phyloP scores from a whole-genome alignment of 192 early-diverging fungal species.

The Geranomyces variabilis region DNA sequence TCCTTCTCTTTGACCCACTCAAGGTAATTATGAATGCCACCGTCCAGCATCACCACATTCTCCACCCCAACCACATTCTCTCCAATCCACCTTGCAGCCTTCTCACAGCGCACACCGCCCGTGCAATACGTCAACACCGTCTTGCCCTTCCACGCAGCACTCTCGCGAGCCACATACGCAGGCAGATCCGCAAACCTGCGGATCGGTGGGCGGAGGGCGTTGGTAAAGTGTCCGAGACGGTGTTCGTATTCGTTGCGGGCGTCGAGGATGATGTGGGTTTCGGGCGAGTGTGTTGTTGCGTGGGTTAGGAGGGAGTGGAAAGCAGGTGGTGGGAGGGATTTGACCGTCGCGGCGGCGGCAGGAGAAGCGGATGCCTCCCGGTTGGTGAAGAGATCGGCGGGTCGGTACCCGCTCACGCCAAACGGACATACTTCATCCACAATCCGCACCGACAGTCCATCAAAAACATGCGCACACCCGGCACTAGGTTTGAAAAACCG shows the following conservation, averaged over 20 bases:
- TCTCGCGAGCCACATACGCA: conserved; percentile 56
- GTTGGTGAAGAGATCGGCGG: neutral
- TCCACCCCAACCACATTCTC: conserved; percentile 30
- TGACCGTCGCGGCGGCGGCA: neutral
- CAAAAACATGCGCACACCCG: conserved; percentile 68
- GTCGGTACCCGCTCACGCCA: conserved; percentile 37
- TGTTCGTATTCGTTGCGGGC: conserved; percentile 73
- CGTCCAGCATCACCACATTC: conserved; percentile 67
- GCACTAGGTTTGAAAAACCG: conserved; percentile 68
- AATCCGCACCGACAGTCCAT: conserved; percentile 56
- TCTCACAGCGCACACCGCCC: conserved; percentile 62
- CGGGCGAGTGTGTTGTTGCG: conserved; percentile 31
- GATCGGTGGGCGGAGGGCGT: conserved; percentile 62
- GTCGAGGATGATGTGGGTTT: conserved; percentile 55
- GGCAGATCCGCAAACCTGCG: conserved; percentile 67
- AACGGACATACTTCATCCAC: conserved; percentile 72
- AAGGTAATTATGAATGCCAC: conserved; percentile 71
- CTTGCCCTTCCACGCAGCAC: conserved; percentile 38
- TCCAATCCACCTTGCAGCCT: conserved; percentile 59
- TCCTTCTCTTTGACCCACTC: conserved; percentile 61
- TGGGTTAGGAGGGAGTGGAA: conserved; percentile 55
- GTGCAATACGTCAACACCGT: conserved; percentile 74
- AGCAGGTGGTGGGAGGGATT: conserved; percentile 47
- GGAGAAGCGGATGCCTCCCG: neutral
- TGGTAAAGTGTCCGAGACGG: conserved; percentile 61